A percentile compares a stretch with the other conserved stretches of the same genome.
phyloP scores from a whole-genome alignment of 2,329 filamentous ascomycete genomes.

The Microdochium nivale region DNA sequence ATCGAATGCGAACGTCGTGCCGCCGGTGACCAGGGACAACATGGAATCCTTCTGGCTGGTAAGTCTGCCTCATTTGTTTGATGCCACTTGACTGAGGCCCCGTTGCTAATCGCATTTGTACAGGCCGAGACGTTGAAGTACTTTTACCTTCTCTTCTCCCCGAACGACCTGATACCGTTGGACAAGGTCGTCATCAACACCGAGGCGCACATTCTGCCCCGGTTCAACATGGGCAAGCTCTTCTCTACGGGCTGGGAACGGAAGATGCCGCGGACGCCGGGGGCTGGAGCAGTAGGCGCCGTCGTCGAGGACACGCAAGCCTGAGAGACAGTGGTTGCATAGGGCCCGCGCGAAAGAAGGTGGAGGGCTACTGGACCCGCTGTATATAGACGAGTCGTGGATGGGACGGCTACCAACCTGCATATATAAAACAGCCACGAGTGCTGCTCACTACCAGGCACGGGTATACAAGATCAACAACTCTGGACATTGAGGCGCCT shows the following conservation, averaged over 20 bases:
- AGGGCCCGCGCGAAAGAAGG: no score
- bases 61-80: constrained; percentile 24
- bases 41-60: constrained; percentile 99
- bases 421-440: no score
- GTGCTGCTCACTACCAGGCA: no score
- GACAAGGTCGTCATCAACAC: constrained; percentile 91
- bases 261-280: constrained; percentile 41
- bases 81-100: not conserved
- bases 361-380: no score
- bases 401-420: no score
- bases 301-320: not conserved
- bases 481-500: no score
- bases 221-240: constrained; percentile 70
- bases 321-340: not conserved
- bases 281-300: not conserved
- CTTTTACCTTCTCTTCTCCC: constrained; percentile 89
- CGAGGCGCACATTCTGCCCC: constrained; percentile 83
- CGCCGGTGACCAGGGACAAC: constrained; percentile 68
- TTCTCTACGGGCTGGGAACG: constrained; percentile 78
- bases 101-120: not conserved
- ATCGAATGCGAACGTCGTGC: constrained; percentile 62
- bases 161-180: constrained; percentile 71
- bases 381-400: no score
- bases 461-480: no score
- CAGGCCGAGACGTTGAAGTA: constrained; percentile 96